Base-by-base conservation (phyloP, 805 yeast species). In the Jamesozyma hellenica region DNA sequence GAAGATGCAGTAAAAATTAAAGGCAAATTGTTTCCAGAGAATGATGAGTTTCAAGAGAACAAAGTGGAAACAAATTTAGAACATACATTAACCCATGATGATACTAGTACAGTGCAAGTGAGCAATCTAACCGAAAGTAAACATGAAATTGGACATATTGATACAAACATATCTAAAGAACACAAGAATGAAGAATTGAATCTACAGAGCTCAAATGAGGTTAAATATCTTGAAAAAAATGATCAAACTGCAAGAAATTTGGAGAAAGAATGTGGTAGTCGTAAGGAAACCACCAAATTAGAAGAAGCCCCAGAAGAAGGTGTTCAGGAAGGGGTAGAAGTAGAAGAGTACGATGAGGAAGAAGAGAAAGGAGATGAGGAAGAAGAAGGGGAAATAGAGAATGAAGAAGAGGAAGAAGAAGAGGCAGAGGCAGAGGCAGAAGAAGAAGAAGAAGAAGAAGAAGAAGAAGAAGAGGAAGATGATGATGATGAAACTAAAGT, bases 271-370 rank as follows among this genome's bases (percentile, higher is more conserved):
- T 5, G 8, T 21, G 5, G 8, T 6, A 8, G 8, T 21, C 23
- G 5, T 21, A 21, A 21, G 23, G 8, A 5, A 5, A 5, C 5
- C 8, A 5, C 23, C 23, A 21, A 11, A n/a, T 27, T n/a, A 37
- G 51, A 40, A 38, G 50, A 43, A 12, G 35, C 28, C 21, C 47
- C 39, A 15, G 50, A 40, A 6, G 40, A 46, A 21, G 41, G 39
- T 7, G 47, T 35, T 13, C 47, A 48, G 5, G 51, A 41, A 8
- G 52, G 47, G 13, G 50, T 18, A 52, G 50, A 43, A n/a, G 54
- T 36, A 15, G 44, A 40, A 16, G 48, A 41, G 12, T 50, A 38
- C 16, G 42, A 38, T 9, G 48, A 44, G 18, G 37, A 39, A 6
- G 47, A 43, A 12, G 36, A 26, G 10, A 38, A 38, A n/a, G 41